phyloP scores from a whole-genome alignment of 192 early-diverging fungal species.

The Linnemannia zychae region DNA sequence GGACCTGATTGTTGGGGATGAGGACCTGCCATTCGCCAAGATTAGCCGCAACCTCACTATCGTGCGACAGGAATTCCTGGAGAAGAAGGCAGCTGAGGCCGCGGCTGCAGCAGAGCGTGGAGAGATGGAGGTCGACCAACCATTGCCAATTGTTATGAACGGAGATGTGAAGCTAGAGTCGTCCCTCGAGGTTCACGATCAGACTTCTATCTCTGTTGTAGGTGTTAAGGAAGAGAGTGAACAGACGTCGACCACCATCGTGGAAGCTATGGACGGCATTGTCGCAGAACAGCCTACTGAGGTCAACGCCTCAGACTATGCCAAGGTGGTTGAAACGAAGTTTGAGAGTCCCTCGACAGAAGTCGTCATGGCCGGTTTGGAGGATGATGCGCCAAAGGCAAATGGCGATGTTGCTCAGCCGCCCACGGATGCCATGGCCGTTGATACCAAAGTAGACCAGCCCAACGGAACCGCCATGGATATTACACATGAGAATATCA shows the following conservation, averaged over 20 bases:
- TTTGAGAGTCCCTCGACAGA: not conserved
- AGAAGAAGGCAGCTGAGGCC: constrained; percentile 21
- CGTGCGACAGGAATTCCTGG: constrained; percentile 27
- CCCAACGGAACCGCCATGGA: constrained; percentile 8
- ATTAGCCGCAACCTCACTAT: constrained; percentile 50
- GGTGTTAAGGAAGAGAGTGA: not conserved
- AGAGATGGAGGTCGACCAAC: constrained; percentile 33
- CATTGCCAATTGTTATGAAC: not conserved
- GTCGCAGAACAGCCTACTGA: constrained; percentile 2
- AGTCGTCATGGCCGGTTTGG: constrained; percentile 1
- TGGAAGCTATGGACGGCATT: constrained; percentile 28
- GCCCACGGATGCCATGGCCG: not conserved
- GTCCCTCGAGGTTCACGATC: not conserved
- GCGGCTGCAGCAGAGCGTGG: constrained; percentile 21
- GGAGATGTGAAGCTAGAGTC: constrained; percentile 20
- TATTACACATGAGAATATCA: not conserved
- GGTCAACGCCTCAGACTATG: not conserved
- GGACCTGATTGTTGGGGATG: constrained; percentile 76
- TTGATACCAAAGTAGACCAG: not conserved
- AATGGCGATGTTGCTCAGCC: not conserved
- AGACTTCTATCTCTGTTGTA: not conserved
- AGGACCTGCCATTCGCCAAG: constrained; percentile 64
- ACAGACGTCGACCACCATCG: not conserved
- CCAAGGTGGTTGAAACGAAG: not conserved
- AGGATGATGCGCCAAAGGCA: not conserved